Evolutionary conservation across 225 moss, liverwort and hornwort genomes (phyloP).

Genomic region (Lunularia cruciata): DNA sequence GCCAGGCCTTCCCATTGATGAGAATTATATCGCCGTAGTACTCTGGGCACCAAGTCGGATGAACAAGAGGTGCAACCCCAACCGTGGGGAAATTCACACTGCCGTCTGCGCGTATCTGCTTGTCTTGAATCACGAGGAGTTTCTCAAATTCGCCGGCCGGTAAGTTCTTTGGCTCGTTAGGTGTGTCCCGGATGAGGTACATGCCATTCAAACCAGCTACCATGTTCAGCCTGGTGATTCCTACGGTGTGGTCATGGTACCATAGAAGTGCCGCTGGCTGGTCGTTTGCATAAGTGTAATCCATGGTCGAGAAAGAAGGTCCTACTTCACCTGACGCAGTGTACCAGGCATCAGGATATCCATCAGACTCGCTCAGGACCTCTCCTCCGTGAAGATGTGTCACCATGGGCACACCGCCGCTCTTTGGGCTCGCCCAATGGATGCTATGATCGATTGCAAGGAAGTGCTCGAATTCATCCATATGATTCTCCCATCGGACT

Average conservation of each 20-base stretch:
- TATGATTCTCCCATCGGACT: conserved; percentile 41
- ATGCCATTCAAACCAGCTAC: conserved; percentile 42
- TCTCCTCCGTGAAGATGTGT: conserved; percentile 59
- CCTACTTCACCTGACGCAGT: conserved; percentile 48
- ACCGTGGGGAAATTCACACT: conserved; percentile 60
- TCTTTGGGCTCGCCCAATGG: conserved; percentile 46
- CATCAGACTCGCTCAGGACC: conserved; percentile 41
- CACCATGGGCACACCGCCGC: conserved; percentile 55
- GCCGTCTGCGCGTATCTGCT: conserved; percentile 23
- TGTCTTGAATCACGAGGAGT: conserved; percentile 25
- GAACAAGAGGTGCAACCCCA: conserved; percentile 37
- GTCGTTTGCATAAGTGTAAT: conserved; percentile 50
- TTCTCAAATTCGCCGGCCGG: conserved; percentile 26
- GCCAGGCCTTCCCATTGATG: conserved; percentile 65
- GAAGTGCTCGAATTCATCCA: conserved; percentile 13
- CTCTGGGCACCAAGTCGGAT: conserved; percentile 66
- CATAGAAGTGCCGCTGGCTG: conserved; percentile 53
- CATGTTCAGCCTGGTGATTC: conserved; percentile 56
- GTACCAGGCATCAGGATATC: conserved; percentile 63
- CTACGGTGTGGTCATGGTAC: conserved; percentile 67
- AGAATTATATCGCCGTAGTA: conserved; percentile 59
- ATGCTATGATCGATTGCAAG: conserved; percentile 43
- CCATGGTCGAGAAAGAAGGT: conserved; percentile 27
- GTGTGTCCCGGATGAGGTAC: conserved; percentile 18
- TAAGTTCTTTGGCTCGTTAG: conserved; percentile 7